phyloP scores from a whole-genome alignment of 108 stramenopile genomes.

The Schizochytrium sp. region DNA sequence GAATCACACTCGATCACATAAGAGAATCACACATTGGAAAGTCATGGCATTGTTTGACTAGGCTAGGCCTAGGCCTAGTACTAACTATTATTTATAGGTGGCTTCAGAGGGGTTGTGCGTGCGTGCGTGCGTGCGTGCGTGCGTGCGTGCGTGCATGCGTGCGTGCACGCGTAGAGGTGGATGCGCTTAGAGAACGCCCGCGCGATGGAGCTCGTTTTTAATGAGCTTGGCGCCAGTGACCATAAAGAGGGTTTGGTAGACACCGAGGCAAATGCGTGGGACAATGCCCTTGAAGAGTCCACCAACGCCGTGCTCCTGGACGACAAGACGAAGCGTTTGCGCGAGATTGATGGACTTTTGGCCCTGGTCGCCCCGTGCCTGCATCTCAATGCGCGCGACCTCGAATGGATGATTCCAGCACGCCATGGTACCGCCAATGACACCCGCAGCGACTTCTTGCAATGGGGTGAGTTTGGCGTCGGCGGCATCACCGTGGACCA shows the following conservation, averaged over 20 bases:
- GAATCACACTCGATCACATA: too few species aligned
- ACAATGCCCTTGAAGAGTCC: slow-evolving; percentile 28
- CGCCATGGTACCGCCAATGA: slow-evolving; percentile 25
- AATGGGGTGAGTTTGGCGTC: slow-evolving; percentile 15
- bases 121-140: too few species aligned
- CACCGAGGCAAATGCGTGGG: slow-evolving; percentile 21
- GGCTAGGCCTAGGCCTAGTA: too few species aligned
- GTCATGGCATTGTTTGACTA: too few species aligned
- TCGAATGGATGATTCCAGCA: slow-evolving; percentile 41
- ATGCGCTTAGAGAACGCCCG: neutral
- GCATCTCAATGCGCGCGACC: slow-evolving; percentile 32
- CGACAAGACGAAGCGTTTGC: neutral
- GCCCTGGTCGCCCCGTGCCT: slow-evolving; percentile 19
- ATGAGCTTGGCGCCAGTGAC: slow-evolving; percentile 23
- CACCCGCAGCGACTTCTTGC: slow-evolving; percentile 23
- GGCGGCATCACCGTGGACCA: neutral
- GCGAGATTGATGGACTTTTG: neutral
- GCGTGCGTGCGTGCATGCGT: too few species aligned
- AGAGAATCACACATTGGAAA: too few species aligned
- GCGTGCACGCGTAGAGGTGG: too few species aligned
- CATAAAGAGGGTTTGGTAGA: slow-evolving; percentile 28
- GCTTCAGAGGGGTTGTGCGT: too few species aligned
- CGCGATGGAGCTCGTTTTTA: neutral
- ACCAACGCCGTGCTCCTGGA: slow-evolving; percentile 10
- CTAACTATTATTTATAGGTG: too few species aligned